These are phyloP conservation scores for Quercus tomentella DNA, from an alignment of 331 rosid genomes.

Conservation along the genomic window DNA sequence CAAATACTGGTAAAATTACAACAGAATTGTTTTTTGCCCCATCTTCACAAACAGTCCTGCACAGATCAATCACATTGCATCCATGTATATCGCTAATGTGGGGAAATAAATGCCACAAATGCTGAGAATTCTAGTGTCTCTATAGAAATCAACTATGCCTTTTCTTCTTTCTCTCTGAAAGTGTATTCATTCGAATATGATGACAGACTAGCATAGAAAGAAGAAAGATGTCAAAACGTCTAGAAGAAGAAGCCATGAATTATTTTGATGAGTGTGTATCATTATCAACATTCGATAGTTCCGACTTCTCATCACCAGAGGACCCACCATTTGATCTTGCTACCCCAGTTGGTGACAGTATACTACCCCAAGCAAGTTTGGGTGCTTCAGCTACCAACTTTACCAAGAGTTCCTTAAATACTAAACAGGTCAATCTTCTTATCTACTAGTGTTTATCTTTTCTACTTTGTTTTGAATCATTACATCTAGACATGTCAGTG, in stretches of 20 bases:
- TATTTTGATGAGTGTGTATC: constrained; percentile 95
- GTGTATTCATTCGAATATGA: constrained; percentile 7
- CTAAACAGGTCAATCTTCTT: constrained; percentile 21
- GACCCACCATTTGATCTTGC: constrained; percentile 60
- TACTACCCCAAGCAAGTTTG: constrained; percentile 50
- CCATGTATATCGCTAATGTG: background rate
- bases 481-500: background rate
- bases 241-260: constrained; percentile 84
- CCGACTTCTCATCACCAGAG: constrained; percentile 91
- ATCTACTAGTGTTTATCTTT: background rate
- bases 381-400: constrained; percentile 25
- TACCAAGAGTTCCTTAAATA: constrained; percentile 15
- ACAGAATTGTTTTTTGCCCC: background rate
- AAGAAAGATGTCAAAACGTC: constrained; percentile 81
- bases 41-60: background rate
- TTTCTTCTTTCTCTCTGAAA: constrained; percentile 1
- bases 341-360: constrained; percentile 27
- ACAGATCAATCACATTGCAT: background rate
- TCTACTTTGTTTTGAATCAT: background rate
- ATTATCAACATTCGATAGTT: constrained; percentile 89
- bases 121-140: constrained; percentile 2
- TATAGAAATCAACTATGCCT: constrained; percentile 4
- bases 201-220: constrained; percentile 91
- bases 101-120: background rate
- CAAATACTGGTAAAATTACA: background rate